Base-by-base conservation (phyloP, 2,329 filamentous ascomycete genomes). In the Aspergillus sp. region DNA sequence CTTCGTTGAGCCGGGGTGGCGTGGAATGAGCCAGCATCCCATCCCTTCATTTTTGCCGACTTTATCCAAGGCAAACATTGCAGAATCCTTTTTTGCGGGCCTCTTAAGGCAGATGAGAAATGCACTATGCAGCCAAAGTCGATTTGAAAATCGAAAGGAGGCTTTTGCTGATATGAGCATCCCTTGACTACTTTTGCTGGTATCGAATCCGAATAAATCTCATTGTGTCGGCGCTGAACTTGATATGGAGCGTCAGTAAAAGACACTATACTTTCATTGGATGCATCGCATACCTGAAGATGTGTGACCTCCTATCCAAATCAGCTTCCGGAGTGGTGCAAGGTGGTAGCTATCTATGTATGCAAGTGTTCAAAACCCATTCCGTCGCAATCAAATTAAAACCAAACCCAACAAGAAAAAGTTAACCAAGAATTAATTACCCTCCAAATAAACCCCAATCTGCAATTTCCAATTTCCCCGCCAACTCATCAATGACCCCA, bases 361-460 rank as follows among this genome's bases (percentile, higher is more conserved):
- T 27, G 5, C 19, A 31, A 9, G 27, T 31, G 8, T 31, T 19
- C 6, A 39, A 11, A 21, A 6, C 33, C 33, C 31, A 15, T 49
- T 37, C 9, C 12, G 33, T 43, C 49, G 9, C 14, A 31, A 31
- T 40, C 15, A 41, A 19, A 43, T 14, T 15, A 47, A 21, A 31
- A 33, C 45, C 45, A 37, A 37, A 5, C 43, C 5, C n/a, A 6
- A 27, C 14, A 25, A 51, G 14, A 45, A 53, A 35, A 8, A 19
- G 17, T 35, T 31, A 37, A 45, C 21, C 12, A 45, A 45, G 40
- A 45, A 25, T 52, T 44, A 73, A 25, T 52, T 44, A 73, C 50
- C 70, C 78, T 46, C 70, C 78, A 69, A 96, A 96, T 40, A 96
- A 77, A 0, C 80, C 81, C 89, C 90, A 96, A 70, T 96, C 89